These are phyloP conservation scores for Parathielavia appendiculata DNA, from an alignment of 495 filamentous ascomycete species.

Conservation along the genomic window DNA sequence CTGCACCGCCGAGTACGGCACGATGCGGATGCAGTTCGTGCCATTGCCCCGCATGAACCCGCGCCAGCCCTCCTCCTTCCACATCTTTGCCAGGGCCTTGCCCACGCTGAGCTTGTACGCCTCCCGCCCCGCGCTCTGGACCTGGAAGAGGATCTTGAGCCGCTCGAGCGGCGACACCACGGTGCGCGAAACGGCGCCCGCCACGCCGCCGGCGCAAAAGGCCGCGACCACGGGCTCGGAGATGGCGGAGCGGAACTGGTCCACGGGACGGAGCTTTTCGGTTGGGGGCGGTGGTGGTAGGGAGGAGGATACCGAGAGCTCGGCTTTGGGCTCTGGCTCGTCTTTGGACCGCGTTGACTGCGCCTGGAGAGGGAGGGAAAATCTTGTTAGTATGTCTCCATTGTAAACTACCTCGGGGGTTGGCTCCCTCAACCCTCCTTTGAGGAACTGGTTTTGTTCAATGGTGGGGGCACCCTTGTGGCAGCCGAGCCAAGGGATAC, in stretches of 20 bases:
- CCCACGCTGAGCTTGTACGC: conserved; percentile 89
- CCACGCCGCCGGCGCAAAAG: conserved; percentile 92
- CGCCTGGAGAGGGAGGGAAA: background rate
- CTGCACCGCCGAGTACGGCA: conserved; percentile 96
- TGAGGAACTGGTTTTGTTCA: background rate
- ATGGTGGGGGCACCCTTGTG: background rate
- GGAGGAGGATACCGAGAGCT: background rate
- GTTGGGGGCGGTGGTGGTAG: conserved; percentile 15
- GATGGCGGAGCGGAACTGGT: conserved; percentile 45
- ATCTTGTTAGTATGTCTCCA: background rate
- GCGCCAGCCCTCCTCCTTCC: conserved; percentile 90
- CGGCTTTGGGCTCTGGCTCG: background rate
- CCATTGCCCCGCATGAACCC: conserved; percentile 97
- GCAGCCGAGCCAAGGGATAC: conserved; percentile 9
- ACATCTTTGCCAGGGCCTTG: conserved; percentile 89
- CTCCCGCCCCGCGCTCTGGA: conserved; percentile 83
- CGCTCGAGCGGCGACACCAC: conserved; percentile 94
- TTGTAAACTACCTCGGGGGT: background rate
- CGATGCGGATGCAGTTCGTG: conserved; percentile 95
- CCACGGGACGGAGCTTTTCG: conserved; percentile 12
- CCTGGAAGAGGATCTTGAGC: conserved; percentile 93
- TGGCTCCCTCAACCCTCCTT: background rate
- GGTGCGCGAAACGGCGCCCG: conserved; percentile 93
- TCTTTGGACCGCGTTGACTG: conserved; percentile 6
- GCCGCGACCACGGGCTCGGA: conserved; percentile 81